Base-by-base conservation (phyloP, 169 alveolate genomes). In the Cryptosporidium andersoni region DNA sequence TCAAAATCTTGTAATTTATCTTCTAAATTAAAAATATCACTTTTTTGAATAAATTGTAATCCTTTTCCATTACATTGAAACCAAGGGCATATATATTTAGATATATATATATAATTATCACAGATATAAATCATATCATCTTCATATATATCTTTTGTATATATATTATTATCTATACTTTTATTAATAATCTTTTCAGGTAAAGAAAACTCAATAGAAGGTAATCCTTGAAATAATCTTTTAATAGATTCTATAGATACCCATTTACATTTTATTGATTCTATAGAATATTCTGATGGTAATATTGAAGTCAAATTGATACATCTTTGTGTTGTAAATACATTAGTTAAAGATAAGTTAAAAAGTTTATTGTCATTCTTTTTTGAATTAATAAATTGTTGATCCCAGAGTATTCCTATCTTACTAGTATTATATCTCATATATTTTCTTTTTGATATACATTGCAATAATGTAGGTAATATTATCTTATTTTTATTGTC, bases 211-310 rank as follows among this genome's bases (percentile, higher is more conserved):
- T 74, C 85, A 16, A 40, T 37, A 11, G 85, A 74, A 37, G 51
- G 68, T 25, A 74, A n/a, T 56, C 85, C 85, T 48, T 74, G 85
- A 48, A 74, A 74, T 3, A 74, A 43, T 42, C 66, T 74, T 34
- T 14, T 36, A 8, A 74, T 25, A 40, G 85, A 74, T 34, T 9
- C 62, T 16, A 60, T 5, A 36, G 43, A 45, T 8, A 74, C 25
- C 63, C 85, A 74, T n/a, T 47, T 12, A 49, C 55, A 16, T 2
- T 49, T 39, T 5, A 14, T 45, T 42, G 6, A 25, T 2, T 42
- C 48, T 2, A 12, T 45, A 2, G 14, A 4, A 5, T 53, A 3
- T n/a, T n/a, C 40, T 6, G 55, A 9, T 25, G 85, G 67, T 12
- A 36, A 25, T 2, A 60, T 36, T 8, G 45, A 37, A 3, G 56